phyloP scores from a whole-genome alignment of 805 yeast species.

The Brettanomyces custersianus region DNA sequence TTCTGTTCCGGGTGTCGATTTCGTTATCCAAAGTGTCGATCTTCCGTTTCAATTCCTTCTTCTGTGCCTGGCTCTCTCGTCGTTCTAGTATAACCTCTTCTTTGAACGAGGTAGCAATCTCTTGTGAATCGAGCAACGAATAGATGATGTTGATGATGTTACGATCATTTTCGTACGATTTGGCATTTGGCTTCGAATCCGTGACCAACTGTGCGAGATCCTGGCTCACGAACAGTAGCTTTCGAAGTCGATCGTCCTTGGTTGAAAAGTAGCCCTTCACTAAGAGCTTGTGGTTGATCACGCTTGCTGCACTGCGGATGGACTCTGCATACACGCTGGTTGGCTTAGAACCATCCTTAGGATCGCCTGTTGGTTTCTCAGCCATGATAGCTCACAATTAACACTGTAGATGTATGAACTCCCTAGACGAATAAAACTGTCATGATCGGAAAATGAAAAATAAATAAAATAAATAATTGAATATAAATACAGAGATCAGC shows the following conservation, averaged over 20 bases:
- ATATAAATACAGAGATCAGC: no score
- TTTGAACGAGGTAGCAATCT: constrained; percentile 14
- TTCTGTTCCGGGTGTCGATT: constrained; percentile 11
- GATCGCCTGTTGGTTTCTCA: not conserved
- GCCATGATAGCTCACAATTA: no score
- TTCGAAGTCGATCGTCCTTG: constrained; percentile 11
- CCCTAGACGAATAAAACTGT: no score
- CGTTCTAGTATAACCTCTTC: constrained; percentile 10
- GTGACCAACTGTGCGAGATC: constrained; percentile 8
- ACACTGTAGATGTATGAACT: no score
- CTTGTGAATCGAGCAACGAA: constrained; percentile 16
- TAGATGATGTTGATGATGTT: constrained; percentile 20
- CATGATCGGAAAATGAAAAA: no score
- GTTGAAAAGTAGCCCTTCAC: constrained; percentile 19
- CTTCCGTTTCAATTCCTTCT: constrained; percentile 5
- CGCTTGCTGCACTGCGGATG: constrained; percentile 16
- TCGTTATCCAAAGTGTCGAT: constrained; percentile 4
- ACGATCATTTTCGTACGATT: constrained; percentile 23
- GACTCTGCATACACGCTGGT: constrained; percentile 5
- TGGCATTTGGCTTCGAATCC: not conserved
- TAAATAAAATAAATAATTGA: no score
- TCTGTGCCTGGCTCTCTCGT: constrained; percentile 8
- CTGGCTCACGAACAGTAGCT: constrained; percentile 13
- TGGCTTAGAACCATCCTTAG: not conserved
- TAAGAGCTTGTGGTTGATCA: constrained; percentile 18